Conservation (phyloP, 108 stramenopile species). For the Fistulifera pelliculosa region DNA sequence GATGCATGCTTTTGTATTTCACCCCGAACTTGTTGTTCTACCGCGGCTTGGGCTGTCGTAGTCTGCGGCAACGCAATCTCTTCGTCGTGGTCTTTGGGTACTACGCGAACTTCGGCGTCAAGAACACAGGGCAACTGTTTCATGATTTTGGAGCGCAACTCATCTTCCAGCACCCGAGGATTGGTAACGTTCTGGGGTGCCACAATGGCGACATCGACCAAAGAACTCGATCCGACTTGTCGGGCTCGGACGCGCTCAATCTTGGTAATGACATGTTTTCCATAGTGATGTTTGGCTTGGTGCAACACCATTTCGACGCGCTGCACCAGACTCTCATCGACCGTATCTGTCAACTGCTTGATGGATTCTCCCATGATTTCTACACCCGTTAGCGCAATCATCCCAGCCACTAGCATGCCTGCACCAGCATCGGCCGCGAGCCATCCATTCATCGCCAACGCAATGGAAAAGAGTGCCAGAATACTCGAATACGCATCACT, state of each 20-base stretch:
- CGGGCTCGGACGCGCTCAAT: constrained; percentile 37
- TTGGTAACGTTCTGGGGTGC: constrained; percentile 34
- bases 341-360: constrained; percentile 80
- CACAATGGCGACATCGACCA: constrained; percentile 54
- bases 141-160: too few species aligned
- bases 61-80: too few species aligned
- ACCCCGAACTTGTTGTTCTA: too few species aligned
- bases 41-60: too few species aligned
- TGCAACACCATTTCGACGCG: constrained; percentile 9
- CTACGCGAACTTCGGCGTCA: too few species aligned
- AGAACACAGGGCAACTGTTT: too few species aligned
- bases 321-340: constrained; percentile 42
- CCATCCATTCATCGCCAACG: constrained; percentile 65
- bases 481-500: constrained; percentile 91
- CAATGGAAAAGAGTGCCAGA: constrained; percentile 82
- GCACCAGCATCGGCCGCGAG: constrained; percentile 84
- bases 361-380: constrained; percentile 79
- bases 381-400: constrained; percentile 88
- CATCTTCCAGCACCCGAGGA: too few species aligned
- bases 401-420: constrained; percentile 89
- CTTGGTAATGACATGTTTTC: constrained; percentile 15
- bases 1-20: too few species aligned
- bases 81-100: too few species aligned
- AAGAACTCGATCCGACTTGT: constrained; percentile 61
- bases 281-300: constrained; percentile 10